phyloP scores from a whole-genome alignment of 805 yeast genomes.

The Metschnikowia santaceciliae region DNA sequence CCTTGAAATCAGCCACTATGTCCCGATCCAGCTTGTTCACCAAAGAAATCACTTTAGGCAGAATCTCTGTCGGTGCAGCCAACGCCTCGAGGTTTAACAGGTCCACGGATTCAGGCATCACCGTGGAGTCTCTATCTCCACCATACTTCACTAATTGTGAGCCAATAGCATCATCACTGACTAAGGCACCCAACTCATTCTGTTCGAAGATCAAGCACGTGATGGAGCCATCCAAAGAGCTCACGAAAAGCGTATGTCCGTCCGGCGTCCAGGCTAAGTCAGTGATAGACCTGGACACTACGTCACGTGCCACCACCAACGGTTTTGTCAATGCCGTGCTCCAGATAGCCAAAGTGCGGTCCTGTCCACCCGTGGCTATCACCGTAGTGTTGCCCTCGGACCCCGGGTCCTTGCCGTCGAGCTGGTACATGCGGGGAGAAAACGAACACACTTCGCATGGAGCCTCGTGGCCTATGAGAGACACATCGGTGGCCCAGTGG shows the following conservation, averaged over 20 bases:
- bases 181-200: slow-evolving; percentile 60
- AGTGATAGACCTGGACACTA: slow-evolving; percentile 73
- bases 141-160: slow-evolving; percentile 79
- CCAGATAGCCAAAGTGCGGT: slow-evolving; percentile 85
- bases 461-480: slow-evolving; percentile 77
- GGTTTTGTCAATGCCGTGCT: slow-evolving; percentile 75
- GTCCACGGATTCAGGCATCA: slow-evolving; percentile 81
- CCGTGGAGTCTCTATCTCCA: slow-evolving; percentile 76
- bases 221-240: slow-evolving; percentile 84
- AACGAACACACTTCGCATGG: slow-evolving; percentile 80
- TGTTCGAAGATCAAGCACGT: slow-evolving; percentile 61
- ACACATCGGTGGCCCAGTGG: slow-evolving; percentile 71
- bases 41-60: neutral
- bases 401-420: slow-evolving; percentile 10
- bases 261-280: slow-evolving; percentile 87
- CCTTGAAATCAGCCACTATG: neutral
- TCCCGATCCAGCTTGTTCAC: neutral
- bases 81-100: slow-evolving; percentile 51
- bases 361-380: slow-evolving; percentile 96
- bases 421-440: slow-evolving; percentile 62
- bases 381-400: slow-evolving; percentile 53
- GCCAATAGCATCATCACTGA: slow-evolving; percentile 60
- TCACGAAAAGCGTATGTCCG: slow-evolving; percentile 67
- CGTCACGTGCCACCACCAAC: slow-evolving; percentile 70
- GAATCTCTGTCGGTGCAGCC: neutral